These are phyloP conservation scores for Suillus ampliporus DNA, from an alignment of 768 basidiomycete genomes.

Conservation along the genomic window DNA sequence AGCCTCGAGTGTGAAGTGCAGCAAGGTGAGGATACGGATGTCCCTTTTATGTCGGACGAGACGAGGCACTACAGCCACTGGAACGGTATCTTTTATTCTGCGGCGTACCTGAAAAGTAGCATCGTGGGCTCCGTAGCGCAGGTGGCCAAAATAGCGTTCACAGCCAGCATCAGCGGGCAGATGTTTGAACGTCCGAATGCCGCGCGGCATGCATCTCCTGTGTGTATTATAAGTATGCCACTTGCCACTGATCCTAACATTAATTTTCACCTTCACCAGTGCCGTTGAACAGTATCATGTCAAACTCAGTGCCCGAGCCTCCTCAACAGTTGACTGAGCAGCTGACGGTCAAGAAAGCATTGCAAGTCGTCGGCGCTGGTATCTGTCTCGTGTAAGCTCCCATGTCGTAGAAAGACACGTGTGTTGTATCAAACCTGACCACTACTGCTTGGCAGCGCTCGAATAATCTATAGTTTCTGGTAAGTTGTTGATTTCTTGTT, in stretches of 20 bases:
- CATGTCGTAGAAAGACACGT: not conserved
- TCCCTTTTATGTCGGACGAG: not conserved
- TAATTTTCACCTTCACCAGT: not conserved
- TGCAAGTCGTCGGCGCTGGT: not conserved
- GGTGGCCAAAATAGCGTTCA: not conserved
- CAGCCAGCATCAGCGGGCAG: not conserved
- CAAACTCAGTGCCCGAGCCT: not conserved
- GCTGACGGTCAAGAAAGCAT: not conserved
- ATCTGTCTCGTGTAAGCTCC: not conserved
- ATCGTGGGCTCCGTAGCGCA: not conserved
- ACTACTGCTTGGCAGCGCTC: not conserved
- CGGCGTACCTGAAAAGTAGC: not conserved
- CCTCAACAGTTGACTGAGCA: not conserved
- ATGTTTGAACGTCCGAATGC: not conserved
- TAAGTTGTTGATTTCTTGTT: not conserved
- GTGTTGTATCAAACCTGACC: not conserved
- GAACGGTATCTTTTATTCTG: too few species aligned
- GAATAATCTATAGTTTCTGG: not conserved
- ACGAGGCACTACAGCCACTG: not conserved
- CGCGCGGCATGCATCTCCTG: too few species aligned
- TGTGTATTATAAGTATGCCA: too few species aligned
- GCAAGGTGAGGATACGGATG: not conserved
- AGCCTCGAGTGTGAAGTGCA: not conserved
- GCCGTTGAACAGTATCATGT: not conserved
- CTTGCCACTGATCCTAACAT: not conserved